These are phyloP conservation scores for Pestalotiopsis sp. DNA, from an alignment of 2,329 filamentous ascomycete genomes.

Conservation along the genomic window DNA sequence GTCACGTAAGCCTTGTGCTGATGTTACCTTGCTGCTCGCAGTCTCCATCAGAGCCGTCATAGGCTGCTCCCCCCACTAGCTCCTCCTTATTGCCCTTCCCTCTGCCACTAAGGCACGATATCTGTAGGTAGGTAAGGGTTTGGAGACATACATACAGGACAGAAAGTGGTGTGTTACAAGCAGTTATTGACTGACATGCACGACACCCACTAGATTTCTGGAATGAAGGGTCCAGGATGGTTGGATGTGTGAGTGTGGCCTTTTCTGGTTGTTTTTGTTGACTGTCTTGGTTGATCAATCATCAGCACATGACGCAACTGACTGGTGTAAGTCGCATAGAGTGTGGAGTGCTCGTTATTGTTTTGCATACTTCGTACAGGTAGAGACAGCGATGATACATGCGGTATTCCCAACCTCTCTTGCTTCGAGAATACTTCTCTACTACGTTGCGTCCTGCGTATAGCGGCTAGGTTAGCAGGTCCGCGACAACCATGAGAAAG, in stretches of 20 bases:
- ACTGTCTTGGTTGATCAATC: not conserved
- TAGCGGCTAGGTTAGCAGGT: not conserved
- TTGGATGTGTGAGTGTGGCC: not conserved
- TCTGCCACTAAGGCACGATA: not conserved
- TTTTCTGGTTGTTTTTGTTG: not conserved
- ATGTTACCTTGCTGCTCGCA: not conserved
- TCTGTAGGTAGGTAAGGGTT: not conserved
- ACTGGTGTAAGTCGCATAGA: not conserved
- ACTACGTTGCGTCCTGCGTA: not conserved
- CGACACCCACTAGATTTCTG: not conserved
- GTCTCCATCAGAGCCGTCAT: not conserved
- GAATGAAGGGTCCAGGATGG: not conserved
- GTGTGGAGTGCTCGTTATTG: not conserved
- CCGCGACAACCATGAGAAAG: not conserved
- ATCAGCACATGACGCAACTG: not conserved
- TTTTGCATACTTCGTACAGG: not conserved
- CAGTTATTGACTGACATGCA: conserved; percentile 1
- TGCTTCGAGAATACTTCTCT: not conserved
- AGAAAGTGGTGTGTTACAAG: not conserved
- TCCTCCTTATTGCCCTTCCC: not conserved
- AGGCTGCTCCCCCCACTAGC: not conserved
- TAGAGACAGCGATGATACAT: not conserved
- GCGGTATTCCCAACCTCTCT: not conserved
- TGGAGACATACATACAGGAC: not conserved
- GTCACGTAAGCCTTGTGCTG: conserved; percentile 10